phyloP scores from a whole-genome alignment of 1,139 yeast genomes.

The Debaryomyces sp. region DNA sequence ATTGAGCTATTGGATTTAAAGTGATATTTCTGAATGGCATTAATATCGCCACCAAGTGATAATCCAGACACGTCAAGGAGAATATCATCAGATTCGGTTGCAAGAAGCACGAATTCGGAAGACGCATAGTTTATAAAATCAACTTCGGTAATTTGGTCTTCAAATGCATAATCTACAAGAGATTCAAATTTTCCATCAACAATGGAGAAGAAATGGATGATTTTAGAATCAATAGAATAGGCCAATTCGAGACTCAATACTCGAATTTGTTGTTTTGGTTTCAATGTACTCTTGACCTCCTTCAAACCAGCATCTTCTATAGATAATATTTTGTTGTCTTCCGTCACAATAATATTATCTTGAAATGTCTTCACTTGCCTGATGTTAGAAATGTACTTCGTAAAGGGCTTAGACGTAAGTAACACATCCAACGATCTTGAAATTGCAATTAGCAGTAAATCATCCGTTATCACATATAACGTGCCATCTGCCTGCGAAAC shows the following conservation, averaged over 20 bases:
- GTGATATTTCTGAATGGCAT: constrained; percentile 1
- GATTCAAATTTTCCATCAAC: neutral
- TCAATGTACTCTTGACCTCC: constrained; percentile 19
- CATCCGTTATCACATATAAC: constrained; percentile 18
- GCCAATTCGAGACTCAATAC: constrained; percentile 1
- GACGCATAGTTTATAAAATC: neutral
- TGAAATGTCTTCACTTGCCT: constrained; percentile 21
- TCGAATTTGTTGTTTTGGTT: constrained; percentile 11
- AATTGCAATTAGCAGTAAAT: neutral
- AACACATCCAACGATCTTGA: neutral
- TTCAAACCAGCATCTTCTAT: neutral
- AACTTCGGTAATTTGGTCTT: neutral
- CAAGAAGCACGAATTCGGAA: neutral
- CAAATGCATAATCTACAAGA: neutral
- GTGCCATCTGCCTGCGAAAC: constrained; percentile 14
- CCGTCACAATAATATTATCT: constrained; percentile 22
- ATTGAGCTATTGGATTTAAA: neutral
- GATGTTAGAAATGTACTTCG: constrained; percentile 3
- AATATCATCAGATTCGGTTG: neutral
- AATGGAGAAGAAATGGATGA: constrained; percentile 1
- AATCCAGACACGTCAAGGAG: constrained; percentile 7
- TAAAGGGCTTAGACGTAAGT: neutral
- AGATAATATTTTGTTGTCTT: constrained; percentile 18
- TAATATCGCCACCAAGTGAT: neutral
- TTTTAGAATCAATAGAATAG: neutral